Base-by-base conservation (phyloP, 1,139 yeast species). In the Sugiyamaella neomexicana region DNA sequence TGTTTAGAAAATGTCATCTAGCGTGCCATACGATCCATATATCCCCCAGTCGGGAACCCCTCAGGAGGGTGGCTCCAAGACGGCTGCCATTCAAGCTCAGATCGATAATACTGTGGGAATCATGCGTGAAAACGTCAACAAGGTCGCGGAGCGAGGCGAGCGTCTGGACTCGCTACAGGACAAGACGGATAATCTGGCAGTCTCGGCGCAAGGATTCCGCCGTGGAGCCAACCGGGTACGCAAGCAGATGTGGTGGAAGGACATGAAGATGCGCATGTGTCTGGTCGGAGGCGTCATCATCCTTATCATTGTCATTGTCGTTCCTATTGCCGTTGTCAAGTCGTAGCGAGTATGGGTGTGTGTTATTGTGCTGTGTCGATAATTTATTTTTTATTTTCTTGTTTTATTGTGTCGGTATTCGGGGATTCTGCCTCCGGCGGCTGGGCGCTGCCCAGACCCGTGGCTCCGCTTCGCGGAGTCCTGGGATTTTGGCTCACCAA, bases 181-280 rank as follows among this genome's bases (percentile, higher is more conserved):
- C 71, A 89, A 91, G 72, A 95, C 98, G 13, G 97, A 90, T 67
- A 89, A 89, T 71, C 80, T 93, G 68, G 97, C 96, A 41, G 89
- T 86, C 52, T 82, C 91, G 52, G 99, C 99, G 6, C 95, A 89
- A 66, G 95, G 97, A 34, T 95, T 95, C 78, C 89, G 96, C 72
- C 82, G 96, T 71, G 96, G 97, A 42, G 99, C 99, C 56, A 93
- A 91, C 75, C 83, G 96, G 66, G 98, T 93, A 49, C 87, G 99
- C 76, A 95, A 91, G 73, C 96, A 90, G 70, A 93, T 93, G 98
- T 93, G 99, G 99, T 88, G 96, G 89, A 93, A 95, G 74, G 97
- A 93, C 72, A 81, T 95, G 82, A 93, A 93, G 77, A 88, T 93
- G 95, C 85, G 96, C 72, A 77, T 91, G 78, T 93, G 99, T 72